phyloP scores from a whole-genome alignment of 2,329 filamentous ascomycete genomes.

The Triangularia setosa region DNA sequence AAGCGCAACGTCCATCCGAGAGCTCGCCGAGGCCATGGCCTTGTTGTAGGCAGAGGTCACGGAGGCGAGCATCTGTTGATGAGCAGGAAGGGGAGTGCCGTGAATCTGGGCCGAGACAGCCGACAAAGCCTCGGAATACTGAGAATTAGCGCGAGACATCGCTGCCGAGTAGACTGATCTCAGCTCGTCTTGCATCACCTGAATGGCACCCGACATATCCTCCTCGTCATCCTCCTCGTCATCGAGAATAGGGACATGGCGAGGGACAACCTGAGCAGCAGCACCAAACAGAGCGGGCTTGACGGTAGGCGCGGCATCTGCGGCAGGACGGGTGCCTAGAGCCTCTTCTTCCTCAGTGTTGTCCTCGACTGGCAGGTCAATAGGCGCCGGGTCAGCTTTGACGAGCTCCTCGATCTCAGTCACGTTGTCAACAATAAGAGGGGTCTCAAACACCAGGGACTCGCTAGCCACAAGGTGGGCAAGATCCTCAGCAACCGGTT shows the following conservation, averaged over 20 bases:
- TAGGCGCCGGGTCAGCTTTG: slow-evolving; percentile 14
- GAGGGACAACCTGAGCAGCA: slow-evolving; percentile 47
- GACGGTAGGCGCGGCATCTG: slow-evolving; percentile 33
- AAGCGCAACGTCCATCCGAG: slow-evolving; percentile 53
- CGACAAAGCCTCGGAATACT: slow-evolving; percentile 65
- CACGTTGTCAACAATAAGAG: slow-evolving; percentile 26
- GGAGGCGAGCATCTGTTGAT: slow-evolving; percentile 66
- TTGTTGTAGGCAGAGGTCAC: slow-evolving; percentile 65
- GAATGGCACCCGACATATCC: slow-evolving; percentile 35
- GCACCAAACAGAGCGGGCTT: slow-evolving; percentile 50
- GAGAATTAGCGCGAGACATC: slow-evolving; percentile 60
- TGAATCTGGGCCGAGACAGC: slow-evolving; percentile 63
- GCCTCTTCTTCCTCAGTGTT: slow-evolving; percentile 19
- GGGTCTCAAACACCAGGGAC: slow-evolving; percentile 32
- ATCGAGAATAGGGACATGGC: slow-evolving; percentile 47
- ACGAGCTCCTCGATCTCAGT: slow-evolving; percentile 20
- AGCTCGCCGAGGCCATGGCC: slow-evolving; percentile 59
- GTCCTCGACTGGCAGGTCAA: slow-evolving; percentile 22
- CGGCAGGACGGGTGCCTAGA: slow-evolving; percentile 14
- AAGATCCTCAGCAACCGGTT: slow-evolving; percentile 3
- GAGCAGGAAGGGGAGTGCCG: slow-evolving; percentile 64
- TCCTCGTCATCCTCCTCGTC: slow-evolving; percentile 41
- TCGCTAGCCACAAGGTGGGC: slow-evolving; percentile 20
- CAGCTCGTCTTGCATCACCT: slow-evolving; percentile 30
- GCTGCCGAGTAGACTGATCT: slow-evolving; percentile 58